Conservation (phyloP, 2,329 filamentous ascomycete species). For the Epichloe sp. region DNA sequence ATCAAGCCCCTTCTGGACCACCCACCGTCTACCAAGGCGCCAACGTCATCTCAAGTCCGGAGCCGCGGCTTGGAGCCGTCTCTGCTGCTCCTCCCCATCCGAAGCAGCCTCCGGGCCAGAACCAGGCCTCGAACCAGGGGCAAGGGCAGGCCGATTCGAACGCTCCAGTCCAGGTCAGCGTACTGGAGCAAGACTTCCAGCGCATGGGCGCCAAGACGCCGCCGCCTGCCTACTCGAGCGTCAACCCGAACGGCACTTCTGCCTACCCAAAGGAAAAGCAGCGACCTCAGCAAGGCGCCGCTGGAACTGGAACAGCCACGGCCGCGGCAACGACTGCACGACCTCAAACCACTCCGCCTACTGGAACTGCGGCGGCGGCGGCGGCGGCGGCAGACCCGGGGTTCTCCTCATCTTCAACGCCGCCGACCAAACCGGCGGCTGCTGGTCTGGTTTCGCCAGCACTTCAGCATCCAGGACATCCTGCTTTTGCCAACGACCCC, state of each 20-base stretch:
- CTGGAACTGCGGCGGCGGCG: neutral
- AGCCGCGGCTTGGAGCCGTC: constrained; percentile 24
- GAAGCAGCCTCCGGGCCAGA: constrained; percentile 2
- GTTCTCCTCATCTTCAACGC: neutral
- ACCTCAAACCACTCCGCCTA: constrained; percentile 3
- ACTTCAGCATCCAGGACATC: constrained; percentile 55
- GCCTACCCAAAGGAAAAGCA: constrained; percentile 73
- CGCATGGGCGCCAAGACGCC: constrained; percentile 72
- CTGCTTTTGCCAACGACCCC: constrained; percentile 80
- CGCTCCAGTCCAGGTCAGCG: constrained; percentile 44
- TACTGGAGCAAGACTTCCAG: constrained; percentile 77
- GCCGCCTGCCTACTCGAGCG: constrained; percentile 87
- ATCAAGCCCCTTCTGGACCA: constrained; percentile 74
- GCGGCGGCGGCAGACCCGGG: neutral
- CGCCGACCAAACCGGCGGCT: constrained; percentile 5
- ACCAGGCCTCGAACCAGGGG: neutral
- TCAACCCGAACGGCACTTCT: constrained; percentile 40
- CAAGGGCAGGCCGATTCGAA: constrained; percentile 16
- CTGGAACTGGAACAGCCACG: constrained; percentile 5
- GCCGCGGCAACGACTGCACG: constrained; percentile 10
- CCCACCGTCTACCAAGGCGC: constrained; percentile 85
- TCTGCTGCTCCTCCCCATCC: constrained; percentile 29
- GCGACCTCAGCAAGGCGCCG: constrained; percentile 25
- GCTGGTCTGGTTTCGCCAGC: constrained; percentile 31
- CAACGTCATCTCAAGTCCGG: constrained; percentile 49